These are phyloP conservation scores for Populus hybrid DNA, from an alignment of 441 rosid genomes.

Conservation along the genomic window DNA sequence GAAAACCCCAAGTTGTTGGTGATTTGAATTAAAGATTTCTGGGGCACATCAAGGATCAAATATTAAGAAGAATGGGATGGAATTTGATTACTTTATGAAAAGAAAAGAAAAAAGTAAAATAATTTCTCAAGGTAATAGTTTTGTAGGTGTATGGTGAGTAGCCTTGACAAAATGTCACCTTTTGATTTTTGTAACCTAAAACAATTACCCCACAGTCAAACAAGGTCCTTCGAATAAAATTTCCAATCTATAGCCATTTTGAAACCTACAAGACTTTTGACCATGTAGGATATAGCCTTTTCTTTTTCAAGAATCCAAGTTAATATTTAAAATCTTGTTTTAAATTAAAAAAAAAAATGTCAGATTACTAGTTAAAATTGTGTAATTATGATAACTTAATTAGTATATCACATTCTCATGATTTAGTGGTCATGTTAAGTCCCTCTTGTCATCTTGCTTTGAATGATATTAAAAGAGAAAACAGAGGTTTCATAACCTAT, in stretches of 20 bases:
- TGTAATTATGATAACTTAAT: constrained; percentile 38
- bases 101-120: too few relatives aligned
- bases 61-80: too few relatives aligned
- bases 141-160: too few relatives aligned
- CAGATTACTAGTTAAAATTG: constrained; percentile 1
- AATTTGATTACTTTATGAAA: too few relatives aligned
- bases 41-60: too few relatives aligned
- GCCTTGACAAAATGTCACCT: not conserved
- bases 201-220: not conserved
- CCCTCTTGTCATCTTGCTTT: constrained; percentile 1
- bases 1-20: too few relatives aligned
- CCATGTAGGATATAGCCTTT: constrained; percentile 29
- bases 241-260: constrained; percentile 20
- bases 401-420: constrained; percentile 51
- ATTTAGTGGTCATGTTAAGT: constrained; percentile 44
- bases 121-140: not conserved
- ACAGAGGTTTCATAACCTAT: not conserved
- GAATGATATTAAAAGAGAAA: constrained; percentile 5
- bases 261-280: constrained; percentile 30
- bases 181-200: constrained; percentile 6
- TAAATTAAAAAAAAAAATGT: not conserved
- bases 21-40: too few relatives aligned
- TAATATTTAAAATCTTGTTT: constrained; percentile 10
- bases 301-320: constrained; percentile 30
- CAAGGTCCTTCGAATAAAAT: constrained; percentile 12